Percentiles rank a stretch among this genome's conserved stretches.
Evolutionary conservation across 257 asterid species (phyloP).

Genomic region (Avicennia marina): DNA sequence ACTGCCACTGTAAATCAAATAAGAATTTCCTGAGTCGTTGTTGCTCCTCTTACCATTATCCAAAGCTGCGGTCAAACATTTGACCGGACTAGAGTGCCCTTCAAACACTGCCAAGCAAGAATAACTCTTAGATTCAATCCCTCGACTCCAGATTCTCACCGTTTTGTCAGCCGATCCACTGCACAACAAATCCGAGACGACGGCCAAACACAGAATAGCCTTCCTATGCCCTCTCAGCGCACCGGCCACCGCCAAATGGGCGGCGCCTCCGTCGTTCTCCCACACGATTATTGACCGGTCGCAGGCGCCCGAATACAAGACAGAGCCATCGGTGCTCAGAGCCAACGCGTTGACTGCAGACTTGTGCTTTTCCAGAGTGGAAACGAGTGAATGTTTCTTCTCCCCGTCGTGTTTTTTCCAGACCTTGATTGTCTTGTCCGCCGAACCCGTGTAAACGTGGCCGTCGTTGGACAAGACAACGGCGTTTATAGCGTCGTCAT

Average conservation of each 20-base stretch:
- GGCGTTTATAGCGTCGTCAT: conserved; percentile 74
- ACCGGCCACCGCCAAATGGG: conserved; percentile 48
- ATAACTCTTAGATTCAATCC: conserved; percentile 46
- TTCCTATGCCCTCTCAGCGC: conserved; percentile 69
- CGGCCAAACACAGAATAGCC: conserved; percentile 63
- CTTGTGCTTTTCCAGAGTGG: conserved; percentile 55
- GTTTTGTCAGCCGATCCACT: conserved; percentile 88
- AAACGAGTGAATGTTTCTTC: conserved; percentile 27
- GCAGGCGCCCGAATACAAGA: conserved; percentile 81
- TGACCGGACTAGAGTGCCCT: conserved; percentile 75
- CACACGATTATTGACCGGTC: conserved; percentile 75
- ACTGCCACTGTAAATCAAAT: conserved; percentile 59
- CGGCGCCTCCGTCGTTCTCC: conserved; percentile 34
- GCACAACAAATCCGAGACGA: conserved; percentile 46
- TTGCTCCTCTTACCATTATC: conserved; percentile 16
- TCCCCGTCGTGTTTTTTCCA: conserved; percentile 45
- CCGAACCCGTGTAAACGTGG: conserved; percentile 64
- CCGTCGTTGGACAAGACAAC: conserved; percentile 45
- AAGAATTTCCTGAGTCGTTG: conserved; percentile 27
- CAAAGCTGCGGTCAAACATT: conserved; percentile 53
- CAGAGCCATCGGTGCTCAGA: conserved; percentile 44
- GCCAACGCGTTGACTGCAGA: conserved; percentile 85
- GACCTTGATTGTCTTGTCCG: conserved; percentile 54
- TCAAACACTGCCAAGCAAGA: conserved; percentile 63
- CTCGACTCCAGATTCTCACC: conserved; percentile 72